Conservation (phyloP, 768 basidiomycete species). For the Boletus subcaerulescens region DNA sequence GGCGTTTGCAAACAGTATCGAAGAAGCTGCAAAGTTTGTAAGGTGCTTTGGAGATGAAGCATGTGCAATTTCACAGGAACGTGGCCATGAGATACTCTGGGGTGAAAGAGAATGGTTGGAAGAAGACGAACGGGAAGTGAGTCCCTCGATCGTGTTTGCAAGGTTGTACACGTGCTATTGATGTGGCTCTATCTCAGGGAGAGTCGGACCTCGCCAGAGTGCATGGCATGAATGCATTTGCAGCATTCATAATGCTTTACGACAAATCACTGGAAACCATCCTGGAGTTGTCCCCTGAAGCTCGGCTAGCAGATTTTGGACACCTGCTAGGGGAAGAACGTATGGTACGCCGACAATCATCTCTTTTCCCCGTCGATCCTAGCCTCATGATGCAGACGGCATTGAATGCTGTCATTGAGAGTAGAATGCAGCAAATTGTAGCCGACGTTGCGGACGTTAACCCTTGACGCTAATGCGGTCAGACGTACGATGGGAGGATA, state of each 20-base stretch:
- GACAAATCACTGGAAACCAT: slow-evolving; percentile 54
- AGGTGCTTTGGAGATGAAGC: slow-evolving; percentile 60
- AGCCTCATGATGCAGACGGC: slow-evolving; percentile 23
- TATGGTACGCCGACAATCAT: slow-evolving; percentile 43
- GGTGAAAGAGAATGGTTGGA: slow-evolving; percentile 62
- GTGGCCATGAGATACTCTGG: slow-evolving; percentile 47
- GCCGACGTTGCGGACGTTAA: slow-evolving; percentile 6
- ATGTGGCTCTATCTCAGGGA: slow-evolving; percentile 40
- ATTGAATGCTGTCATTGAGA: slow-evolving; percentile 38
- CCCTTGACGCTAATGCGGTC: slow-evolving; percentile 13
- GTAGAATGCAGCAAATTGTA: slow-evolving; percentile 31
- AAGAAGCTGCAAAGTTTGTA: slow-evolving; percentile 54
- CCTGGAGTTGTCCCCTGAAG: slow-evolving; percentile 47
- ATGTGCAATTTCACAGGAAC: slow-evolving; percentile 41
- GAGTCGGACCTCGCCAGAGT: slow-evolving; percentile 56
- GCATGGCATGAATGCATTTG: slow-evolving; percentile 68
- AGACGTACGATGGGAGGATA: slow-evolving; percentile 3
- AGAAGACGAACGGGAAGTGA: slow-evolving; percentile 51
- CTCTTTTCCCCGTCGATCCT: slow-evolving; percentile 2
- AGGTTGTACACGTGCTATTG: slow-evolving; percentile 12
- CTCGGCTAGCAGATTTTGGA: slow-evolving; percentile 45
- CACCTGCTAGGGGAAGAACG: slow-evolving; percentile 46
- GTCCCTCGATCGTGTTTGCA: slow-evolving; percentile 12
- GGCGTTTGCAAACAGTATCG: slow-evolving; percentile 61
- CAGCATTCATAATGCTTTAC: slow-evolving; percentile 61